A percentile compares a stretch with the other conserved stretches of the same genome.
phyloP scores from a whole-genome alignment of 345 rosid species.

The Salix exigua region DNA sequence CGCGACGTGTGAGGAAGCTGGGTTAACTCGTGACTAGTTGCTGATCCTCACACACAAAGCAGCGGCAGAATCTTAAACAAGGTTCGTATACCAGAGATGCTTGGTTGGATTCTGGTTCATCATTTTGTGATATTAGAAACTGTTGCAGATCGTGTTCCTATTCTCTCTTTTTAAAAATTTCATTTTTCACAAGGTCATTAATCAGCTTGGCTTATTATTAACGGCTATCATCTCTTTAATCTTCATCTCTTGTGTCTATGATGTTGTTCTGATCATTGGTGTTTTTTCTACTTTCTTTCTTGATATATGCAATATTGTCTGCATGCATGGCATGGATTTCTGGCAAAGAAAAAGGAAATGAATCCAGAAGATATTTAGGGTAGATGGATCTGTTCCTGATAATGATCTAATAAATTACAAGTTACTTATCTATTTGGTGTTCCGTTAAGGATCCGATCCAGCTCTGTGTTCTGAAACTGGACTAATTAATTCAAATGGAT shows the following conservation, averaged over 20 bases:
- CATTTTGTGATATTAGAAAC: neutral
- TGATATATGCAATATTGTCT: no score
- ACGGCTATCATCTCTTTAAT: neutral
- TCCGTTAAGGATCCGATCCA: neutral
- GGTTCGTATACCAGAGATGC: neutral
- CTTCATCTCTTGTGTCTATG: neutral
- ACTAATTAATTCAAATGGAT: neutral
- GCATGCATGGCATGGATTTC: neutral
- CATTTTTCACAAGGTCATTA: neutral
- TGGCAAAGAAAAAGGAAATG: neutral
- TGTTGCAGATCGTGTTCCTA: neutral
- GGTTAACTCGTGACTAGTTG: neutral
- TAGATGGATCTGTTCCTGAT: neutral
- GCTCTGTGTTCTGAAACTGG: neutral
- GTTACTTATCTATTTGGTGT: neutral
- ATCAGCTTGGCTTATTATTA: neutral
- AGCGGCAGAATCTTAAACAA: neutral
- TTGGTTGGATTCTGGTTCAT: conserved; percentile 1
- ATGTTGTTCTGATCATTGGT: neutral
- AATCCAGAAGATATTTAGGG: neutral
- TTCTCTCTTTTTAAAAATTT: neutral
- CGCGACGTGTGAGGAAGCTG: neutral
- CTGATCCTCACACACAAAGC: neutral
- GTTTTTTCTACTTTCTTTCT: neutral
- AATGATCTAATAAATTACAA: neutral